phyloP scores from a whole-genome alignment of 2,329 filamentous ascomycete species.

The Pseudogymnoascus sp. region DNA sequence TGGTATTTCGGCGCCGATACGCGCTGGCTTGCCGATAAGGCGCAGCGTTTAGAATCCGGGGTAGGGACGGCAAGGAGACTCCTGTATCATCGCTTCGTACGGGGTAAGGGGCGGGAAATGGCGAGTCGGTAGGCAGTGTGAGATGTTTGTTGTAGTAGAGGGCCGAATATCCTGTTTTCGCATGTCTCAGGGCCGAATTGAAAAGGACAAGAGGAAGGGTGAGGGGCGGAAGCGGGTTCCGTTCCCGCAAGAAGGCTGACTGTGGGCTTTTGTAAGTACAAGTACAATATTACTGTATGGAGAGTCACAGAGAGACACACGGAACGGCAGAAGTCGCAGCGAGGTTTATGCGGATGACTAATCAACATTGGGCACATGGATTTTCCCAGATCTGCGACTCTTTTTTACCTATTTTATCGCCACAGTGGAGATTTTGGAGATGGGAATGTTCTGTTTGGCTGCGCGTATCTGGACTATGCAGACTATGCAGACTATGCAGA shows the following conservation, averaged over 20 bases:
- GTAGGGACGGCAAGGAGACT: neutral
- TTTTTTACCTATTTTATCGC: neutral
- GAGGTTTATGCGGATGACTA: neutral
- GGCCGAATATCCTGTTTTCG: constrained; percentile 7
- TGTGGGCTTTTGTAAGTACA: neutral
- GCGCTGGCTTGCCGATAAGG: neutral
- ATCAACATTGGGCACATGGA: neutral
- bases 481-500: neutral
- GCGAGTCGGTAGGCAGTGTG: neutral
- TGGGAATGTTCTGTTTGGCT: neutral
- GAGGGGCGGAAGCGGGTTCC: constrained; percentile 1
- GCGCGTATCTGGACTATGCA: neutral
- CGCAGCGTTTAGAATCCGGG: neutral
- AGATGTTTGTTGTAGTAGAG: neutral
- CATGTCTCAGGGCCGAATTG: neutral
- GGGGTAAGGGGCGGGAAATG: neutral
- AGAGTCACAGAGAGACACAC: neutral
- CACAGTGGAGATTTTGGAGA: neutral
- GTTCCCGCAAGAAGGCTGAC: constrained; percentile 8
- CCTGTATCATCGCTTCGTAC: neutral
- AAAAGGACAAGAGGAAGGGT: neutral
- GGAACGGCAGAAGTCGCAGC: constrained; percentile 7
- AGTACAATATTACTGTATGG: too few species aligned
- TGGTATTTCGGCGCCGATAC: neutral
- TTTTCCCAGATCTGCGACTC: neutral